Evolutionary conservation across 2,329 filamentous ascomycete species (phyloP), one percentile per base, ranked within the genome.

Genomic region (Coniochaeta hoffmannii): DNA sequence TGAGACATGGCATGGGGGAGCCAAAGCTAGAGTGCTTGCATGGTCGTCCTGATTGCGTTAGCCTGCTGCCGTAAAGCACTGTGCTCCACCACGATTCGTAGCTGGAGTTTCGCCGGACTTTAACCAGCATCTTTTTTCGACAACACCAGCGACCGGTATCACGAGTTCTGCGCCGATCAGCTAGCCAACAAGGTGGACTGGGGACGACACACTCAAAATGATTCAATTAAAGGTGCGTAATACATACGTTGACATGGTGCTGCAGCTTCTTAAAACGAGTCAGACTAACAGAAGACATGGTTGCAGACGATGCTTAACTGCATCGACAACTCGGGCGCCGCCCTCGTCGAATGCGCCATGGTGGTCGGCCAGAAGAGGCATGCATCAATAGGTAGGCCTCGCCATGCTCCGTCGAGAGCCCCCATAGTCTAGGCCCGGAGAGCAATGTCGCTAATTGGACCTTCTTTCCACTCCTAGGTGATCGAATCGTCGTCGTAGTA

Each of bases 261-360:
- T n/a, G 5, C n/a, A 5, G 31, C 9, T 12, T 3, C 28, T 51
- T n/a, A 1, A 15, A 19, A n/a, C 3, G 28, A 17, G 32, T 4
- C 17, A 51, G 28, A 31, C 61, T 66, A 14, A 67, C 53, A 0
- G n/a, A 22, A 14, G 12, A 22, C 11, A 12, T 41, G 4, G 10
- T 12, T 31, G 14, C 64, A 97, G 94, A 89, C 92, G 70, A 90
- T 99, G 84, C 83, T 99, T 66, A 97, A 94, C 76, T 97, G 94
- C 86, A 97, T 99, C 84, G 94, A 99, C 87, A 99, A 97, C 80
- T 97, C 94, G 62, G 94, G 94, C 70, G 94, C 94, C 64, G 92
- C 94, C 66, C 81, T 99, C 63, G 94, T 97, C 75, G 94, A 99
- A 78, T 99, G 94, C 76, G 89, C 88, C 71, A 88, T 93, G 70